Evolutionary conservation across 305 asterid genomes (phyloP), one percentile per base, ranked within the genome.

Genomic region (Fraxinus latifolia): DNA sequence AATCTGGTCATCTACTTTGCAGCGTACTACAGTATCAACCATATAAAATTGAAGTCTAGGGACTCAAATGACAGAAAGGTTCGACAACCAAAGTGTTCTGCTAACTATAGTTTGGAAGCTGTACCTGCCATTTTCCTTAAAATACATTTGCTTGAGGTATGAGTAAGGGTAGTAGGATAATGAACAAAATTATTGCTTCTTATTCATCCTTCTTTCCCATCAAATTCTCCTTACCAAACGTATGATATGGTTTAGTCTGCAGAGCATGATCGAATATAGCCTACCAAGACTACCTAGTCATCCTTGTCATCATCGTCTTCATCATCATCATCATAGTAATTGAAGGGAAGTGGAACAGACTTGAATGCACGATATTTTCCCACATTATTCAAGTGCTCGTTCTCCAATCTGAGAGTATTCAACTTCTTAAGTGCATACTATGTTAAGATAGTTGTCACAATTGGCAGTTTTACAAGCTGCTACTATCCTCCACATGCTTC

Each of bases 311-410:
- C 71, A 12, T 79, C 85, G 37, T 80, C 91, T 0, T 81, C 87
- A 5, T 34, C 86, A 29, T 72, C 75, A n/a, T 86, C 91, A 1
- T 91, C 90, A 19, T 85, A 84, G 89, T 92, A 92, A 75, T 82
- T 87, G 83, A 92, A 92, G 7, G 96, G 97, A 79, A 92, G 97
- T 23, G 98, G 98, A 36, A 91, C 91, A 7, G 98, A 92, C 90
- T 90, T 94, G 89, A 94, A 92, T 78, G 97, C 97, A 19, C 96
- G 90, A 78, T 89, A 92, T 83, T 75, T 92, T 36, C 97, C 95
- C 1, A 93, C 95, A 83, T 93, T 93, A 85, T 91, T 93, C 87
- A 93, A 60, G 84, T 91, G 97, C 83, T 92, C 98, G 70, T 94
- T 94, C 91, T 94, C 98, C 94, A 92, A 87, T 92, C 97, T 94